A percentile compares a stretch with the other conserved stretches of the same genome.
Conservation (phyloP, 805 yeast species). For the Ogataea parapolymorpha region DNA sequence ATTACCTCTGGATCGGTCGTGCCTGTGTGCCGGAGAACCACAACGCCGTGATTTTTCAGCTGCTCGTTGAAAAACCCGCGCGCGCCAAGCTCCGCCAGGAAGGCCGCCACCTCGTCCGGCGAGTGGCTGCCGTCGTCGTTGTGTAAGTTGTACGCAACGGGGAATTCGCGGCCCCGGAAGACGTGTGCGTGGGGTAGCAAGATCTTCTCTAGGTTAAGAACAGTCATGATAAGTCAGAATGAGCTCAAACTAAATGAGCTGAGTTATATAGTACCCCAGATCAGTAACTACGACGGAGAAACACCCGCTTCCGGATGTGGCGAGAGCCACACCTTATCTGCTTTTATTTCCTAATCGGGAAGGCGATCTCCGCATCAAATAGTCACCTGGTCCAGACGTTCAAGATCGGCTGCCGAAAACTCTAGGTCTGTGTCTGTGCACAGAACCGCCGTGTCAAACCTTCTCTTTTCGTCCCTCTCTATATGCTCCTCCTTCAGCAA, state of each 20-base stretch:
- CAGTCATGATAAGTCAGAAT: neutral
- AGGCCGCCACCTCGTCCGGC: conserved; percentile 6
- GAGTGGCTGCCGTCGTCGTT: neutral
- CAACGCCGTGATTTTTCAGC: conserved; percentile 28
- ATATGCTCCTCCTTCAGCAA: neutral
- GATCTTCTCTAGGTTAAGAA: conserved; percentile 1
- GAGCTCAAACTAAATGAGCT: too few relatives aligned
- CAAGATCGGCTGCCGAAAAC: neutral
- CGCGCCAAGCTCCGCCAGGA: conserved; percentile 17
- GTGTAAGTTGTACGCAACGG: conserved; percentile 12
- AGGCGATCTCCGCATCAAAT: neutral
- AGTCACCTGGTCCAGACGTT: neutral
- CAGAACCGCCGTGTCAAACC: neutral
- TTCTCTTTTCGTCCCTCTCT: neutral
- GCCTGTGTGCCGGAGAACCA: conserved; percentile 28
- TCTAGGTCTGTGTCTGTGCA: neutral
- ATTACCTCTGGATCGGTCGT: conserved; percentile 23
- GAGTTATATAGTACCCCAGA: too few relatives aligned
- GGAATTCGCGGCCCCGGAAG: conserved; percentile 23
- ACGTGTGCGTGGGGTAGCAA: conserved; percentile 13
- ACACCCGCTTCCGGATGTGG: neutral
- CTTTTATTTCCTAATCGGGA: neutral
- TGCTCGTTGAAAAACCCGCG: conserved; percentile 25
- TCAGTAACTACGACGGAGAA: too few relatives aligned
- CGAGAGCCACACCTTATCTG: neutral